phyloP scores from a whole-genome alignment of 495 filamentous ascomycete genomes.

The Pseudevernia furfuracea region DNA sequence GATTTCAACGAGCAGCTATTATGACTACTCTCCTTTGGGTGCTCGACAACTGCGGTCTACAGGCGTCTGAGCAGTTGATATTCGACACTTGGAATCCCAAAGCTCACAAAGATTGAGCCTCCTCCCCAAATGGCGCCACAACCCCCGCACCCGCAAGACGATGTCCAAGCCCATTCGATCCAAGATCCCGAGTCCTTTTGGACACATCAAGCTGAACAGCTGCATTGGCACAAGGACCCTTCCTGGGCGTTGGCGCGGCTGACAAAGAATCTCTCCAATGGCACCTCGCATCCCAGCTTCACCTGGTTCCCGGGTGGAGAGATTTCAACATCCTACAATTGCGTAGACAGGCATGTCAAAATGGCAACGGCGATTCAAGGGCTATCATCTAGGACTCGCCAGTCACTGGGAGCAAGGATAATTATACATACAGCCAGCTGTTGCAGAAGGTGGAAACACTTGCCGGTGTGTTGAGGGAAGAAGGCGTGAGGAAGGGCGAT shows the following conservation, averaged over 20 bases:
- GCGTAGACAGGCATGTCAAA: slow-evolving; percentile 80
- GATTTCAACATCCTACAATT: slow-evolving; percentile 87
- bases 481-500: slow-evolving; percentile 79
- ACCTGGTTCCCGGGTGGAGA: slow-evolving; percentile 85
- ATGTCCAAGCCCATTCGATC: slow-evolving; percentile 37
- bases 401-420: slow-evolving; percentile 66
- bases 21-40: background rate
- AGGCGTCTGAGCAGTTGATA: background rate
- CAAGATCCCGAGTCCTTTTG: slow-evolving; percentile 63
- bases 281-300: slow-evolving; percentile 54
- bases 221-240: slow-evolving; percentile 75
- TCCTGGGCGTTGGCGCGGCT: slow-evolving; percentile 36
- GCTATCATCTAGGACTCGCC: slow-evolving; percentile 88
- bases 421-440: slow-evolving; percentile 64
- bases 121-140: slow-evolving; percentile 19
- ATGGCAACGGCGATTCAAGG: slow-evolving; percentile 59
- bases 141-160: slow-evolving; percentile 40
- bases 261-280: slow-evolving; percentile 44
- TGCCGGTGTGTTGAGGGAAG: slow-evolving; percentile 73
- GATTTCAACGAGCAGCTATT: background rate
- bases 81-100: background rate
- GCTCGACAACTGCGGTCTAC: background rate
- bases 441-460: slow-evolving; percentile 77
- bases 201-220: slow-evolving; percentile 60
- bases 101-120: slow-evolving; percentile 9